Base-by-base conservation (phyloP, 176 grass and related monocot species). In the Leersia perrieri region DNA sequence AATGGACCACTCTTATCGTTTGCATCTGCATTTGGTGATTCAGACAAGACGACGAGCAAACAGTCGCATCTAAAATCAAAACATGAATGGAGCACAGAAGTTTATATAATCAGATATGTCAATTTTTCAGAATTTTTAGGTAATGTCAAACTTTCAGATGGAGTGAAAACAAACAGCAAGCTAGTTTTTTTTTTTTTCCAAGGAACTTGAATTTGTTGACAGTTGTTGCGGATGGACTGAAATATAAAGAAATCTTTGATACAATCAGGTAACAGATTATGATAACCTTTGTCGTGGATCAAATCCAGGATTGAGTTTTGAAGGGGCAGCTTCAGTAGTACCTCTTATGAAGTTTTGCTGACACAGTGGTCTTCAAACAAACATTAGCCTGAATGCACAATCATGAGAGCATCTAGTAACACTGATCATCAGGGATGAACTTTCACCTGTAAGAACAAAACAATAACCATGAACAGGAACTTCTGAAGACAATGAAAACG, bases 1-100 rank as follows among this genome's bases (percentile, higher is more conserved):
- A 39, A 30, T 77, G 83, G 73, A 86, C 73, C 88, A 86, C 73
- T 68, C 42, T 45, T 25, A 35, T 51, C 41, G 33, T 62, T 62
- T 45, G 27, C 11, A 47, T 31, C 70, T 31, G 58, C 42, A 67
- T 77, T 31, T 36, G 41, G 42, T 55, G 76, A 60, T 66, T 60
- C 78, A 32, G 72, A 29, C 58, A 77, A 66, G 39, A 47, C 3
- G 81, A 88, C 70, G 38, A 80, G 5, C 47, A 38, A 74, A 64
- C 63, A 42, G 45, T 63, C 70, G 87, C 63, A 41, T 28, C 70
- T 75, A 76, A 70, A 80, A 84, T 67, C 61, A 51, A 86, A 79
- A 16, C 28, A 30, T 72, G 83, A 33, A 28, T 53, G 71, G 27
- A 51, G 60, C 70, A 20, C 30, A 28, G 20, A 74, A 35, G 14